phyloP scores from a whole-genome alignment of 257 asterid species.

The Solanum medicagineum region DNA sequence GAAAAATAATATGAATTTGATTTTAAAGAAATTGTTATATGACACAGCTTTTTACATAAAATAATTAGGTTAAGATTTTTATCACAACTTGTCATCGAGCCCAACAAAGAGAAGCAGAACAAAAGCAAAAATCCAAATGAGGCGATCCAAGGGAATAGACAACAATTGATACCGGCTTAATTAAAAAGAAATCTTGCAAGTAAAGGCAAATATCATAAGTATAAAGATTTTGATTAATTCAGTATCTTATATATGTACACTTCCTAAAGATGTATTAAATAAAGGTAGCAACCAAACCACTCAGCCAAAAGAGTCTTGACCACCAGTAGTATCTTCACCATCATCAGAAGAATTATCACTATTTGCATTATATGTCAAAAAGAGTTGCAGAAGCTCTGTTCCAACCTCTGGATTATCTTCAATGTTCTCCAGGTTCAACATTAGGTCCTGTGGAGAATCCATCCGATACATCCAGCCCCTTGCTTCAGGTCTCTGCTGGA shows the following conservation, averaged over 20 bases:
- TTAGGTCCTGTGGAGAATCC: slow-evolving; percentile 41
- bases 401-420: slow-evolving; percentile 22
- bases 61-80: no score
- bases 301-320: slow-evolving; percentile 21
- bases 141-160: not conserved
- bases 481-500: slow-evolving; percentile 40
- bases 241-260: slow-evolving; percentile 11
- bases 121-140: not conserved
- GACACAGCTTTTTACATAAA: no score
- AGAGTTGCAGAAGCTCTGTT: slow-evolving; percentile 31
- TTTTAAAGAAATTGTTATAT: no score
- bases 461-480: slow-evolving; percentile 32
- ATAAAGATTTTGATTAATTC: slow-evolving; percentile 4
- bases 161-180: not conserved
- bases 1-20: no score
- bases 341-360: slow-evolving; percentile 32
- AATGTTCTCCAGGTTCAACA: slow-evolving; percentile 28
- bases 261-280: not conserved
- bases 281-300: not conserved
- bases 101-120: not conserved
- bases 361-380: slow-evolving; percentile 26
- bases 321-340: slow-evolving; percentile 13
- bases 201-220: not conserved
- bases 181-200: not conserved
- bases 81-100: not conserved